Evolutionary conservation across 257 asterid species (phyloP), one percentile per base, ranked within the genome.

Genomic region (Coffea canephora): DNA sequence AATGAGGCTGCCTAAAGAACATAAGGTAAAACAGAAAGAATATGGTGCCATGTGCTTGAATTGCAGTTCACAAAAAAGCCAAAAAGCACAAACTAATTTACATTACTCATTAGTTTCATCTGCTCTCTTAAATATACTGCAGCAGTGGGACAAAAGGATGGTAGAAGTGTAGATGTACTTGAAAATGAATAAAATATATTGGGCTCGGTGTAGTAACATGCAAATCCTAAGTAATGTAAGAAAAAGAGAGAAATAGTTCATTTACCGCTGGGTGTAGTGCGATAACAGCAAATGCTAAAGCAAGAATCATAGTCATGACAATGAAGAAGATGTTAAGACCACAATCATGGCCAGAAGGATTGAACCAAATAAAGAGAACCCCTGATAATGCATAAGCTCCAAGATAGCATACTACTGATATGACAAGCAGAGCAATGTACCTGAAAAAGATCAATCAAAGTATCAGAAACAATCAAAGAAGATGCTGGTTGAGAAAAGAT

Each of bases 281-380:
- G 4, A 96, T 82, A 64, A 96, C 77, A 72, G 95, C 96, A 69
- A 96, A 96, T 78, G 78, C 86, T 61, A 94, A 90, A 3, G 91
- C 93, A 81, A 94, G 96, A 87, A 93, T 82, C 87, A 96, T 85
- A 83, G 96, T 96, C 88, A 82, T 94, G 82, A 90, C 96, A n/a
- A 96, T 91, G 95, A 96, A 96, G 86, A 94, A 96, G 85, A 96
- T 82, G 10, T 96, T 96, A 69, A 96, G 97, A 71, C 98, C 95
- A 82, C 98, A 94, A 80, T 94, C 97, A 1, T 91, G 87, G 39
- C 98, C 99, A 31, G 95, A 88, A 46, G 99, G 99, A 88, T 96
- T 94, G 95, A 94, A 96, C 98, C 98, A 96, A 69, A 96, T 94
- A 91, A 96, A 94, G 14, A 96, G 88, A 80, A 94, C n/a, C 65